Conservation (phyloP, 1,284 basidiomycete species). For the Erythrobasidium hasegawianum region DNA sequence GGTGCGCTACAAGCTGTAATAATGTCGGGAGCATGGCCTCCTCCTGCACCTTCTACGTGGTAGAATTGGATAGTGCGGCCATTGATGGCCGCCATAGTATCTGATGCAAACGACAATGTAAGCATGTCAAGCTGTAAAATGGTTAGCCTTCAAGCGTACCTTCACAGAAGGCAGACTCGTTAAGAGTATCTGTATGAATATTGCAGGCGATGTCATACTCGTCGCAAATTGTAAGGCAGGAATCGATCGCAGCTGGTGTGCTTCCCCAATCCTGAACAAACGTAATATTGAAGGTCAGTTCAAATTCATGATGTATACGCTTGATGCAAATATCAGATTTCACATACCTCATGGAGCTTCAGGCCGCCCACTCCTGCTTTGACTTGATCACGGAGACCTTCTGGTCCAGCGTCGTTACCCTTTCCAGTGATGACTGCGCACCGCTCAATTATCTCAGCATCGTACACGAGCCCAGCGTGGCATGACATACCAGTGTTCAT, state of each 20-base stretch:
- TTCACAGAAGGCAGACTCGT: conserved; percentile 90
- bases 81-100: conserved; percentile 84
- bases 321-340: not conserved
- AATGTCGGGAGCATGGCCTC: conserved; percentile 97
- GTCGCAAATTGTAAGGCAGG: conserved; percentile 76
- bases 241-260: conserved; percentile 79
- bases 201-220: conserved; percentile 83
- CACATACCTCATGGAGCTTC: conserved; percentile 77
- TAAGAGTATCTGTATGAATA: conserved; percentile 95
- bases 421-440: conserved; percentile 47
- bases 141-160: conserved; percentile 53
- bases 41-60: conserved; percentile 85
- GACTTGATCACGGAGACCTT: conserved; percentile 72
- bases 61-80: conserved; percentile 96
- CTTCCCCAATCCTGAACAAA: conserved; percentile 90
- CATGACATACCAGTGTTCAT: conserved; percentile 77
- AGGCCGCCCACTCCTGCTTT: conserved; percentile 83
- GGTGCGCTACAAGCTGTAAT: conserved; percentile 86
- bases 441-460: not conserved
- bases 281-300: no score
- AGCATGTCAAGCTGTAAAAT: not conserved
- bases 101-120: conserved; percentile 44
- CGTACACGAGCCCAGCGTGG: conserved; percentile 56
- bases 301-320: not conserved
- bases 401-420: conserved; percentile 80